Evolutionary conservation across 495 filamentous ascomycete genomes (phyloP).

Genomic region (Aspergillus wentii): DNA sequence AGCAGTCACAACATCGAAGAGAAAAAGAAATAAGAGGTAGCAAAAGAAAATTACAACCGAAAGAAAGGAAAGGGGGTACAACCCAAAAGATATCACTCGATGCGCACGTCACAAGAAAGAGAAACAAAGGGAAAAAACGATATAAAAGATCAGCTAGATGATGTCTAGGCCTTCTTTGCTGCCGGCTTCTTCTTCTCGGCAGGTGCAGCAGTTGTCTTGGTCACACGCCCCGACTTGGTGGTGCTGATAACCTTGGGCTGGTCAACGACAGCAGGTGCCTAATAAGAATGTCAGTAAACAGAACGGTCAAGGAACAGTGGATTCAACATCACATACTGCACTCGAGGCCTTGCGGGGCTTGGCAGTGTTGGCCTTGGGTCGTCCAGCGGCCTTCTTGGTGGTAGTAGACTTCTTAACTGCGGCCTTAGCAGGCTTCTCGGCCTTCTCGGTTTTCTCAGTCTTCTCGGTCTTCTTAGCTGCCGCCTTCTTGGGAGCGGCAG

Average conservation of each 20-base stretch:
- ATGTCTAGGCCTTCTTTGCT: slow-evolving; percentile 46
- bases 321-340: slow-evolving; percentile 27
- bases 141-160: slow-evolving; percentile 7
- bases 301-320: background rate
- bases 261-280: slow-evolving; percentile 65
- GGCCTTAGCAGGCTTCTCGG: slow-evolving; percentile 21
- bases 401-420: slow-evolving; percentile 24
- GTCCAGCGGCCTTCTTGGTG: slow-evolving; percentile 26
- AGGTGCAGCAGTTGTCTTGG: slow-evolving; percentile 68
- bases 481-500: slow-evolving; percentile 44
- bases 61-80: slow-evolving; percentile 19
- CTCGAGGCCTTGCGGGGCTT: slow-evolving; percentile 49
- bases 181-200: slow-evolving; percentile 54
- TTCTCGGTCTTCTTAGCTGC: slow-evolving; percentile 35
- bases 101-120: slow-evolving; percentile 19
- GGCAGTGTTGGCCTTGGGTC: slow-evolving; percentile 50
- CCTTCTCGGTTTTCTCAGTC: slow-evolving; percentile 37
- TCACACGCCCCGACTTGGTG: slow-evolving; percentile 88
- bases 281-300: slow-evolving; percentile 8
- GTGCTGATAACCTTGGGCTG: slow-evolving; percentile 71
- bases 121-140: slow-evolving; percentile 22
- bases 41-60: slow-evolving; percentile 26
- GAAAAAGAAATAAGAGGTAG: slow-evolving; percentile 5
- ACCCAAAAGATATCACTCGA: slow-evolving; percentile 24
- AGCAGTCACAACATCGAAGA: slow-evolving; percentile 8